phyloP scores from a whole-genome alignment of 2,329 filamentous ascomycete genomes.

The Sarocladiaceae sp. region DNA sequence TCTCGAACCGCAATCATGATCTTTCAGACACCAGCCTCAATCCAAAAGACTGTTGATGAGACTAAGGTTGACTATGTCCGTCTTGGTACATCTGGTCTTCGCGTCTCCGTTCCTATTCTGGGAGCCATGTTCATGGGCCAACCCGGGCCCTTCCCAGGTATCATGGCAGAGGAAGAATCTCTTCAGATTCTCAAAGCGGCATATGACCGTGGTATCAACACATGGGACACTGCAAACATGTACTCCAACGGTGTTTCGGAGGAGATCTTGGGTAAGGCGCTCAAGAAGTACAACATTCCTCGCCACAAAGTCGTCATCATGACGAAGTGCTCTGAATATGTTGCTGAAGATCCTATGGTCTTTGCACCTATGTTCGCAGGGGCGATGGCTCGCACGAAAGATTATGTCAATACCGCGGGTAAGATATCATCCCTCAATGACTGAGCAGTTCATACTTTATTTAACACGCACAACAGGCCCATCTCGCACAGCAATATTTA shows the following conservation, averaged over 20 bases:
- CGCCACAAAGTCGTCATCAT: constrained; percentile 52
- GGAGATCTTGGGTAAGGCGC: constrained; percentile 50
- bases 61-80: background rate
- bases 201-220: constrained; percentile 55
- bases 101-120: background rate
- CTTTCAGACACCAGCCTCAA: background rate
- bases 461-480: too few species aligned
- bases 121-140: background rate
- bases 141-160: too few species aligned
- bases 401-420: too few species aligned
- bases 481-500: constrained; percentile 57
- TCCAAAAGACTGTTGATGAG: background rate
- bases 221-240: constrained; percentile 39
- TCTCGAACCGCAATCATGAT: background rate
- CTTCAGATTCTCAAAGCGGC: constrained; percentile 60
- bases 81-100: background rate
- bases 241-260: constrained; percentile 53
- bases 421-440: too few species aligned
- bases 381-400: too few species aligned
- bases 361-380: too few species aligned
- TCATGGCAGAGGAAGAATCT: too few species aligned
- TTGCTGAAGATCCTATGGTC: constrained; percentile 42
- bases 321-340: constrained; percentile 47
- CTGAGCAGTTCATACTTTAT: too few species aligned
- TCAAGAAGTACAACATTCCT: constrained; percentile 52